Percentiles rank a stretch among this genome's conserved stretches.
Evolutionary conservation across 2,329 filamentous ascomycete species (phyloP).

Genomic region (Curvularia lunata): DNA sequence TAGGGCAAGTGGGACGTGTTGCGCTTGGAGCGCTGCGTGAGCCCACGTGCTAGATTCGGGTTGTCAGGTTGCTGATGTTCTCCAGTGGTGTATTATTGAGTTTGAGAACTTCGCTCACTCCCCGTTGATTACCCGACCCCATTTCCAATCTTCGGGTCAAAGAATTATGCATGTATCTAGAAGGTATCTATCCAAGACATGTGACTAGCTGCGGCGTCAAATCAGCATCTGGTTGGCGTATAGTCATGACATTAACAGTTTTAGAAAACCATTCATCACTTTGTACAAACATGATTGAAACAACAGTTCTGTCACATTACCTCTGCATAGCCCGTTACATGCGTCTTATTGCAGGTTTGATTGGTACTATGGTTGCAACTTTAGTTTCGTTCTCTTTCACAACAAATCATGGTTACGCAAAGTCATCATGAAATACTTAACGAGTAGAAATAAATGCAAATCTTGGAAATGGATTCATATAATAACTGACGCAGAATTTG

Average conservation of each 20-base stretch:
- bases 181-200: background rate
- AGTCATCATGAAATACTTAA: too few species aligned
- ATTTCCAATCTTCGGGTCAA: background rate
- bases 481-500: background rate
- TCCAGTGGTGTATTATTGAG: background rate
- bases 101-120: background rate
- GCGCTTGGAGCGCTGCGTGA: background rate
- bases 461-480: too few species aligned
- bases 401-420: too few species aligned
- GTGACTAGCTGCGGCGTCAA: background rate
- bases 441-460: too few species aligned
- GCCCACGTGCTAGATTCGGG: background rate
- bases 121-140: background rate
- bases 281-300: background rate
- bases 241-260: background rate
- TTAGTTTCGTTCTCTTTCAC: too few species aligned
- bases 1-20: background rate
- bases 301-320: too few species aligned
- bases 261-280: background rate
- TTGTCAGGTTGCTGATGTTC: background rate
- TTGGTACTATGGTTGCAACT: too few species aligned
- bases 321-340: too few species aligned
- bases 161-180: background rate
- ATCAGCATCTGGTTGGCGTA: background rate
- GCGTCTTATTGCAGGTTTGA: too few species aligned